Evolutionary conservation across 257 asterid species (phyloP), one percentile per base, ranked within the genome.

Genomic region (Craterostigma plantagineum): DNA sequence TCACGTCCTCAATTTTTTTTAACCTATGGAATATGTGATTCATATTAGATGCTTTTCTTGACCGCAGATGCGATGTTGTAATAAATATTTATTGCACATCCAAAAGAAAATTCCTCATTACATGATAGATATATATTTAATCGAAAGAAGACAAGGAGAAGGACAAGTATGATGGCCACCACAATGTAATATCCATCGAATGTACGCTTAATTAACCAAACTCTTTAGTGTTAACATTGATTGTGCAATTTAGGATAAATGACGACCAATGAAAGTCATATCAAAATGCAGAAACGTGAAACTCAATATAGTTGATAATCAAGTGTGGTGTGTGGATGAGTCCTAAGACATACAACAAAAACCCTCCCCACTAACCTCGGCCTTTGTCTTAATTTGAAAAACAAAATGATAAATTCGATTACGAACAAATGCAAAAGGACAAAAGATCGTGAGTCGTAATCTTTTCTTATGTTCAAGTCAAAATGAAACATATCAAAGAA

Each of bases 131-230:
- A n/a, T 12, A 3, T n/a, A 40, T 40, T 15, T 8, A 12, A 16
- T n/a, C 41, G 11, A 37, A 37, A 37, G 41, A 10, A 37, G 30
- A 23, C 6, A 23, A 23, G 30, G 30, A 23, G 6, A 23, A 37
- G 3, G 41, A 63, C 60, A 56, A 63, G 53, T 17, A 58, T 55
- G 57, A 16, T 51, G 64, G 52, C 45, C 10, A 56, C 15, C 15
- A 51, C 61, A 46, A 59, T 43, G 59, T 40, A 23, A 23, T 23
- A 10, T 58, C 50, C 52, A 43, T 30, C 37, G 52, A 34, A 34
- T 50, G 52, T 27, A 50, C 50, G 9, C 44, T 7, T 7, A 40
- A n/a, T 9, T 4, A 37, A 37, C 13, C 4, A 37, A 40, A 16
- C 14, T n/a, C 44, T 1, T 12, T 12, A 40, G 16, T 40, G 30